Base-by-base conservation (phyloP, 768 basidiomycete species). In the Lactarius sp. region DNA sequence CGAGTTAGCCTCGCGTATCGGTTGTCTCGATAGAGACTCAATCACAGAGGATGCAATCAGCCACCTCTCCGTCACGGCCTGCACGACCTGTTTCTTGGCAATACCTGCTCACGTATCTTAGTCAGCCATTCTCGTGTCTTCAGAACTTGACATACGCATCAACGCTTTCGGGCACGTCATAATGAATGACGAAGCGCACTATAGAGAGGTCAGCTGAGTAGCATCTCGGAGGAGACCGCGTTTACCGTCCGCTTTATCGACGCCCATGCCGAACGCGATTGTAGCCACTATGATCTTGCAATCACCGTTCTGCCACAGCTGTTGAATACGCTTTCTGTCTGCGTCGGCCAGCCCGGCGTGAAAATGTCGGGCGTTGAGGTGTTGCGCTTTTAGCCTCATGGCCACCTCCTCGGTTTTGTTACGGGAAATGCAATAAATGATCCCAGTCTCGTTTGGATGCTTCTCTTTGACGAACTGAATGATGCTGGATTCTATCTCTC, bases 11-110 rank as follows among this genome's bases (percentile, higher is more conserved):
- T 53, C 34, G 22, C 6, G 36, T 39, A 56, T 62, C 14, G 42
- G 34, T 7, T 53, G 33, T 41, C 31, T 16, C 13, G 56, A 20
- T 8, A 16, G 50, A 46, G 51, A 16, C 14, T 14, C 13, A 44
- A 87, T 70, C 72, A 96, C 93, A 94, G 12, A 98, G 82, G 13
- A 97, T 74, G 74, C 97, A 99, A 56, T 89, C 85, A 0, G 97
- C 87, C 1, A 84, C 81, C 68, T 81, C 73, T 5, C 92, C 93
- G 71, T 99, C 97, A 62, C 97, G 84, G 6, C 97, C 97, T 18
- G 95, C 97, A 61, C 97, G 85, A 6, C 97, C 97, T 0, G 96
- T 98, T 76, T 99, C 97, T 77, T 98, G 94, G 70, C 94, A 94
- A 70, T 91, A 91, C 2, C 90, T 91, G 57, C 50, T 61, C 42